Evolutionary conservation across 129 eudicot genomes (phyloP).

Genomic region (Calendula officinalis): DNA sequence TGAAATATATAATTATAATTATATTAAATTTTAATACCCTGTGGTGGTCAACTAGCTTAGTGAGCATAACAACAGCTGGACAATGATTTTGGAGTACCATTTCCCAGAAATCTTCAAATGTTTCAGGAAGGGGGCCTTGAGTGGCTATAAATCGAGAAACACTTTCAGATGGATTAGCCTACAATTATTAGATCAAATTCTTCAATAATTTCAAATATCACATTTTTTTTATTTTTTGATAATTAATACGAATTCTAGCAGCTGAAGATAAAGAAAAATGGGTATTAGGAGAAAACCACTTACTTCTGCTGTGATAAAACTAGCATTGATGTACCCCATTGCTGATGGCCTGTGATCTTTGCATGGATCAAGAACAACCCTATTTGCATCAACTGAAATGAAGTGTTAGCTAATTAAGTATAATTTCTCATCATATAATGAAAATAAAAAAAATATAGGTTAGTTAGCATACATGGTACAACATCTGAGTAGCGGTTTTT

Average conservation of each 20-base stretch:
- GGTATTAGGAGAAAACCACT: neutral
- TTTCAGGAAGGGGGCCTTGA: constrained; percentile 78
- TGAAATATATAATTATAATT: neutral
- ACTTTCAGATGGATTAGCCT: constrained; percentile 55
- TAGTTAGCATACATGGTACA: constrained; percentile 62
- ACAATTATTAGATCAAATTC: constrained; percentile 7
- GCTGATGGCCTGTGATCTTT: neutral
- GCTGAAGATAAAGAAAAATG: too few species aligned
- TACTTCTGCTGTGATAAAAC: neutral
- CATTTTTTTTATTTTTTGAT: too few species aligned
- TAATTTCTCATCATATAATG: neutral
- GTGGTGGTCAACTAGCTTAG: constrained; percentile 60
- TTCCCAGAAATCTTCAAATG: constrained; percentile 88
- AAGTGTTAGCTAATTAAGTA: neutral
- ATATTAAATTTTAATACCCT: constrained; percentile 40
- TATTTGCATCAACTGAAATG: neutral
- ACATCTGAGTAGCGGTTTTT: constrained; percentile 92
- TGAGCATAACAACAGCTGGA: constrained; percentile 75
- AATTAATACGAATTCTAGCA: too few species aligned
- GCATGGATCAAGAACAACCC: neutral
- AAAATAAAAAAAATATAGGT: too few species aligned
- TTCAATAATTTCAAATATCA: neutral
- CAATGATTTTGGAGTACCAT: constrained; percentile 73
- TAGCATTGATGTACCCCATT: constrained; percentile 4
- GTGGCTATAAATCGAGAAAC: constrained; percentile 84